Evolutionary conservation across 1,139 yeast species (phyloP).

Genomic region (Candida labiduridarum): DNA sequence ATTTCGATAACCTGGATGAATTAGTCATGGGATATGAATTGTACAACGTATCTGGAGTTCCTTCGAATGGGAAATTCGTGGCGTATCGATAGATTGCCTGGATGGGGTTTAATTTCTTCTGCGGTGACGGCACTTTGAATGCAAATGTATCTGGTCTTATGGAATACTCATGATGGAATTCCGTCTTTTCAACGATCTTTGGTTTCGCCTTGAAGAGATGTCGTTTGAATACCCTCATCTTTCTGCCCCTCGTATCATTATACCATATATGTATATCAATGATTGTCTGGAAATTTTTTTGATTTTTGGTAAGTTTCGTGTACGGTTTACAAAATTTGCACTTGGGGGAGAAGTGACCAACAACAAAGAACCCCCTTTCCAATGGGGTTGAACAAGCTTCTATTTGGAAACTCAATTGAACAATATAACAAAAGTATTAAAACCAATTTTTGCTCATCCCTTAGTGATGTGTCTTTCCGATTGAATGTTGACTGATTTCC

Average conservation of each 20-base stretch:
- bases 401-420: no score
- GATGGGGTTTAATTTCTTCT: slow-evolving; percentile 32
- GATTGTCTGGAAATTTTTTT: not conserved
- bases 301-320: not conserved
- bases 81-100: slow-evolving; percentile 45
- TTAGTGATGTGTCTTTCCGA: no score
- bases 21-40: slow-evolving; percentile 43
- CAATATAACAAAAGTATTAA: no score
- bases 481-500: no score
- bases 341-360: no score
- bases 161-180: slow-evolving; percentile 47
- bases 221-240: slow-evolving; percentile 5
- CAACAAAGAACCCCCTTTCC: no score
- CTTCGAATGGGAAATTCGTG: slow-evolving; percentile 48
- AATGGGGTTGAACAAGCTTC: no score
- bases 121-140: slow-evolving; percentile 39
- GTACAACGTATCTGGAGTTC: slow-evolving; percentile 44
- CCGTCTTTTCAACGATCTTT: slow-evolving; percentile 24
- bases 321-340: no score
- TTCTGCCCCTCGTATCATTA: not conserved
- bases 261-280: no score
- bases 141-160: slow-evolving; percentile 53
- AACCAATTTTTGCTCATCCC: no score
- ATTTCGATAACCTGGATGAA: slow-evolving; percentile 48
- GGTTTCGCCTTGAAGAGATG: slow-evolving; percentile 15